Evolutionary conservation across 2,329 filamentous ascomycete genomes (phyloP).

Genomic region (Hawksworthiomyces lignivorus): DNA sequence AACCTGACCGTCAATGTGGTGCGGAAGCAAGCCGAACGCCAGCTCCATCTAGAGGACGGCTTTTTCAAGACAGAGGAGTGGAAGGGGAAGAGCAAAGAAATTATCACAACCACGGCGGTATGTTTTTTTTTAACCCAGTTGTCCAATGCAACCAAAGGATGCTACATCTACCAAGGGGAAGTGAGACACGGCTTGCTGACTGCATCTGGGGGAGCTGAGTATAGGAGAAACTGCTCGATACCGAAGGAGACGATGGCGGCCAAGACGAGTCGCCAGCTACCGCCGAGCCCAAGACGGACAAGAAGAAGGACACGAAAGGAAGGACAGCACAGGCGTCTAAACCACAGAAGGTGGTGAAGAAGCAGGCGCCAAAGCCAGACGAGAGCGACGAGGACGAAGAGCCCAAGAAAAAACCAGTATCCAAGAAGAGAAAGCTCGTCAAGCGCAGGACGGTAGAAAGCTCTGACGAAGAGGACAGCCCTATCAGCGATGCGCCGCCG

Average conservation of each 20-base stretch:
- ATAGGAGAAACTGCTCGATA: slow-evolving; percentile 9
- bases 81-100: slow-evolving; percentile 50
- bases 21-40: slow-evolving; percentile 43
- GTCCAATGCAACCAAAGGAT: too few relatives aligned
- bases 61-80: slow-evolving; percentile 44
- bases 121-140: slow-evolving; percentile 21
- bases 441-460: not conserved
- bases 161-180: too few relatives aligned
- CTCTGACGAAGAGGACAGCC: too few relatives aligned
- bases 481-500: too few relatives aligned
- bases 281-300: slow-evolving; percentile 18
- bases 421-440: not conserved
- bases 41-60: slow-evolving; percentile 39
- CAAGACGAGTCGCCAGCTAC: slow-evolving; percentile 3
- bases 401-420: slow-evolving; percentile 7
- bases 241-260: not conserved
- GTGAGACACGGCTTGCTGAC: not conserved
- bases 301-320: too few relatives aligned
- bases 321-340: too few relatives aligned
- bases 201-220: not conserved
- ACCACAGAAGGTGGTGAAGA: slow-evolving; percentile 9
- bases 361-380: slow-evolving; percentile 14
- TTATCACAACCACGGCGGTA: slow-evolving; percentile 51
- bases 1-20: slow-evolving; percentile 49
- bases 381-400: slow-evolving; percentile 8